Percentiles rank a stretch among this genome's conserved stretches.
Evolutionary conservation across 2,329 filamentous ascomycete species (phyloP).

Genomic region (Ambrosiella xylebori): DNA sequence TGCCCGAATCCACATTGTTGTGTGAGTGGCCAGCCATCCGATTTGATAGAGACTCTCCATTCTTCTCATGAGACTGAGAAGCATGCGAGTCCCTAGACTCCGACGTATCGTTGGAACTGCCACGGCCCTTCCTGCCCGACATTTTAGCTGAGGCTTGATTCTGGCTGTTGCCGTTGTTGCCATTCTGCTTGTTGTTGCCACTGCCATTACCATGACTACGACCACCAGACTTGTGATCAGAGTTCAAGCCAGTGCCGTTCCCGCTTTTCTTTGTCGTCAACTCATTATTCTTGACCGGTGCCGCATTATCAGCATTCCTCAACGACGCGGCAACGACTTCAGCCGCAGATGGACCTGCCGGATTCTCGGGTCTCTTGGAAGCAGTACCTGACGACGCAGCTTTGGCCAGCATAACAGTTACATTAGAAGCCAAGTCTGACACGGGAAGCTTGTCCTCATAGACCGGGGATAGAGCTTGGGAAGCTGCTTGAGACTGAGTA

Average conservation of each 20-base stretch:
- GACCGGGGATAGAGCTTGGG: constrained; percentile 4
- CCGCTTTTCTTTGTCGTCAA: neutral
- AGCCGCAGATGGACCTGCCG: neutral
- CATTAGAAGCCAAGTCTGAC: neutral
- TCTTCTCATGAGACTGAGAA: neutral
- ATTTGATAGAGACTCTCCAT: neutral
- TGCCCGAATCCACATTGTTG: constrained; percentile 15
- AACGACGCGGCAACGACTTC: neutral
- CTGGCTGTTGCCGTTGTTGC: neutral
- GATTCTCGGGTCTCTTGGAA: neutral
- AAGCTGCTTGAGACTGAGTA: neutral
- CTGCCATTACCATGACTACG: neutral
- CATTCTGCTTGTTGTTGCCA: constrained; percentile 4
- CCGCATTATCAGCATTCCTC: neutral
- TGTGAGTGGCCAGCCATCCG: neutral
- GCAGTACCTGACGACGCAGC: neutral
- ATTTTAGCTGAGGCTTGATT: neutral
- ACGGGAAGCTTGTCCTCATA: constrained; percentile 7
- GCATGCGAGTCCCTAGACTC: neutral
- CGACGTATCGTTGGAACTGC: neutral
- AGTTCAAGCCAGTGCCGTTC: neutral
- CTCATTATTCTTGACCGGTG: neutral
- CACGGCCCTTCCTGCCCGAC: constrained; percentile 7
- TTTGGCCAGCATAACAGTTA: neutral
- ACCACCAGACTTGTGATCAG: constrained; percentile 1